Evolutionary conservation across 148 eudicot genomes (phyloP).

Genomic region (Camellia granthamiana): DNA sequence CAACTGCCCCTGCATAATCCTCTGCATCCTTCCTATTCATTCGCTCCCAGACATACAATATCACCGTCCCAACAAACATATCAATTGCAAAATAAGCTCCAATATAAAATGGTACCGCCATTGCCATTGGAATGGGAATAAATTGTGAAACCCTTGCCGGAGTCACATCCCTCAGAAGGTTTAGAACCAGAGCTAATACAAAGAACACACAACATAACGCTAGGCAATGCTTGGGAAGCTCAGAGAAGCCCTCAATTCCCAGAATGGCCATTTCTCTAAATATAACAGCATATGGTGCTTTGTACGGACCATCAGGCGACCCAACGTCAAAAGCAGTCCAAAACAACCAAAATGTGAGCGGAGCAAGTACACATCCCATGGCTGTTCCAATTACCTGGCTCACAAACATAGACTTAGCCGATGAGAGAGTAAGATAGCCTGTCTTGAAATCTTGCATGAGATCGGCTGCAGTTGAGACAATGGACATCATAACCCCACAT

Average conservation of each 20-base stretch:
- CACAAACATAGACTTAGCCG: conserved; percentile 69
- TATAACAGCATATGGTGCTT: conserved; percentile 74
- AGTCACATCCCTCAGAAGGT: conserved; percentile 50
- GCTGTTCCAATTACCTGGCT: conserved; percentile 70
- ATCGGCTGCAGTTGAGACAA: conserved; percentile 70
- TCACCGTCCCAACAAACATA: conserved; percentile 72
- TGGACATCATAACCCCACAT: conserved; percentile 72
- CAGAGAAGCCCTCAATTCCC: conserved; percentile 68
- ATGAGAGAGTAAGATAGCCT: conserved; percentile 62
- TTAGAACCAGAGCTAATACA: conserved; percentile 48
- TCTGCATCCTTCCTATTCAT: conserved; percentile 44
- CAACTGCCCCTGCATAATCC: conserved; percentile 57
- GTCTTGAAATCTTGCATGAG: conserved; percentile 84
- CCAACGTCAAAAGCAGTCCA: conserved; percentile 76
- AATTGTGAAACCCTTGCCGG: conserved; percentile 45
- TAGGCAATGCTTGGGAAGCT: conserved; percentile 67
- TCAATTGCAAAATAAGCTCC: conserved; percentile 77
- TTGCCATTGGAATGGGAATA: conserved; percentile 74
- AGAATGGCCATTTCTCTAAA: conserved; percentile 72
- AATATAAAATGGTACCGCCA: conserved; percentile 72
- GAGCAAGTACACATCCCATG: conserved; percentile 72
- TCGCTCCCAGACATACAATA: conserved; percentile 41
- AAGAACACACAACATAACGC: conserved; percentile 59
- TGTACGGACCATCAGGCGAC: conserved; percentile 57
- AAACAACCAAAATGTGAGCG: conserved; percentile 67